These are phyloP conservation scores for Tetracladium maxilliforme DNA, from an alignment of 2,329 filamentous ascomycete genomes.

Conservation along the genomic window DNA sequence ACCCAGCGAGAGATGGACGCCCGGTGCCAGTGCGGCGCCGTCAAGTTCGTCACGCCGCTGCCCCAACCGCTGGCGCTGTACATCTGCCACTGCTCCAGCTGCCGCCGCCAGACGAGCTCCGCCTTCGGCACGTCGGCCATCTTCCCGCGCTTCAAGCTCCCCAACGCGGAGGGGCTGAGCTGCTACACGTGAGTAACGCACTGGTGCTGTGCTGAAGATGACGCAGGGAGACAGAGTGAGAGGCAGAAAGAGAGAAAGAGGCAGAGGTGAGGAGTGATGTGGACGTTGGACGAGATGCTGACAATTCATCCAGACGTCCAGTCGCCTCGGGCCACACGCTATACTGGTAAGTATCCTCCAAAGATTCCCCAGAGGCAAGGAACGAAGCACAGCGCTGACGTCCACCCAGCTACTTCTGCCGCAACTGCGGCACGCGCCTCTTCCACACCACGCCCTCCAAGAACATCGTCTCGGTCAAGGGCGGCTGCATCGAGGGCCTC, in stretches of 20 bases:
- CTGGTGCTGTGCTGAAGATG: too few species aligned
- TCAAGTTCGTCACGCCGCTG: constrained; percentile 46
- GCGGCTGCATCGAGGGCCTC: constrained; percentile 48
- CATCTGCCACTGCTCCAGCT: constrained; percentile 57
- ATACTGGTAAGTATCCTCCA: constrained; percentile 30
- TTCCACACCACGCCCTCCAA: constrained; percentile 46
- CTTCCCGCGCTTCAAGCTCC: constrained; percentile 50
- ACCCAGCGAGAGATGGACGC: constrained; percentile 40
- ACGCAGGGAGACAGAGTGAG: too few species aligned
- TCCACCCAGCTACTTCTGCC: constrained; percentile 45
- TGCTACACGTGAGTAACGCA: constrained; percentile 39
- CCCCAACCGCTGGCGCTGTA: constrained; percentile 47
- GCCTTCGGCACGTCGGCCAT: constrained; percentile 57
- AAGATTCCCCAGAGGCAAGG: neutral
- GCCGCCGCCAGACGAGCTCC: constrained; percentile 48
- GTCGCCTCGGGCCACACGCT: constrained; percentile 40
- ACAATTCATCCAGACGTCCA: constrained; percentile 28
- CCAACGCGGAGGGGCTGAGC: constrained; percentile 28
- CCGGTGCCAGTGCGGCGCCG: constrained; percentile 48
- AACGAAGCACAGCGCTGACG: neutral
- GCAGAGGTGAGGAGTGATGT: too few species aligned
- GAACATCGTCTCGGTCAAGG: constrained; percentile 49
- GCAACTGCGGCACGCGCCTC: constrained; percentile 47
- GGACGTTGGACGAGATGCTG: too few species aligned
- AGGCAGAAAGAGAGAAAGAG: too few species aligned